These are phyloP conservation scores for Tulasnella calospora DNA, from an alignment of 768 basidiomycete genomes.

Conservation along the genomic window DNA sequence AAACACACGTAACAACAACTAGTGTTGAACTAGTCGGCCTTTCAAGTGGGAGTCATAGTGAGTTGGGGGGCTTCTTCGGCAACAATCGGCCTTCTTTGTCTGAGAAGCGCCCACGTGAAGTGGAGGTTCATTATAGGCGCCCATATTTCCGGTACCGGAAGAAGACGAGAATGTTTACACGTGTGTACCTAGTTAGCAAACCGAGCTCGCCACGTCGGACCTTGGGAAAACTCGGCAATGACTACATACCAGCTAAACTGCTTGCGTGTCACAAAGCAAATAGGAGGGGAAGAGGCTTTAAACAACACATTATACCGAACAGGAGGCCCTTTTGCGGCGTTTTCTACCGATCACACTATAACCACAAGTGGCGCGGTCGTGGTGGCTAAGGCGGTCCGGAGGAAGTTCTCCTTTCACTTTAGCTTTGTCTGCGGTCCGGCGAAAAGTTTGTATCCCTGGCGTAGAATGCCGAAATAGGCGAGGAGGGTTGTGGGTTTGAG, in stretches of 20 bases:
- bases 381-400: not conserved
- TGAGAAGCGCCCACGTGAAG: not conserved
- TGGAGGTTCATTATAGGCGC: not conserved
- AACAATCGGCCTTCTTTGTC: not conserved
- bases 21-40: not conserved
- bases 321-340: not conserved
- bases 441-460: not conserved
- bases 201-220: not conserved
- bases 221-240: not conserved
- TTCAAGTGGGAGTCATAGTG: not conserved
- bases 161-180: slow-evolving; percentile 7
- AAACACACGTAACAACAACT: not conserved
- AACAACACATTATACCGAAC: not conserved
- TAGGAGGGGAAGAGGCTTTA: not conserved
- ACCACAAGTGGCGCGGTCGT: not conserved
- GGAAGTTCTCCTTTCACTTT: not conserved
- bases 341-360: not conserved
- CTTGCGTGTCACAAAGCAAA: not conserved
- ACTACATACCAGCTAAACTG: not conserved
- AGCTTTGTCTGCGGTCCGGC: not conserved
- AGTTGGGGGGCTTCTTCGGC: not conserved
- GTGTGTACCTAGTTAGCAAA: not conserved
- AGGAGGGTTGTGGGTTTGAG: not conserved
- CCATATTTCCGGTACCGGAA: not conserved
- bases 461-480: not conserved